These are phyloP conservation scores for Amanita pseudoporphyria DNA, from an alignment of 768 basidiomycete species.

Conservation along the genomic window DNA sequence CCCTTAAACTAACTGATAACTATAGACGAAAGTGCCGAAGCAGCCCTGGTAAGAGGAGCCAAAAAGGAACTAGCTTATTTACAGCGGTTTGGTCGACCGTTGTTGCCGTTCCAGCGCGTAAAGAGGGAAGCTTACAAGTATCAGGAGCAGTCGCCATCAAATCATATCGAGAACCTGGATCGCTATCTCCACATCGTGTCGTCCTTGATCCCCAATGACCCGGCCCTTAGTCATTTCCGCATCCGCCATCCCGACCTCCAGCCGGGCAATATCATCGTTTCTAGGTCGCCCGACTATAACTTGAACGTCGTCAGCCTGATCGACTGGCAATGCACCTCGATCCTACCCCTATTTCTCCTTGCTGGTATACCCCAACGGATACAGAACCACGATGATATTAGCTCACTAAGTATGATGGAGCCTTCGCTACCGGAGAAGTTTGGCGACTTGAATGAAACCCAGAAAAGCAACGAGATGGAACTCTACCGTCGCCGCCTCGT, in stretches of 20 bases:
- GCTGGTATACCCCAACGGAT: conserved; percentile 31
- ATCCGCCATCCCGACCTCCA: conserved; percentile 48
- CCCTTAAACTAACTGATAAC: conserved; percentile 21
- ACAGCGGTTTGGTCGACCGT: conserved; percentile 35
- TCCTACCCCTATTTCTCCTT: conserved; percentile 43
- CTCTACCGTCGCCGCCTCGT: conserved; percentile 37
- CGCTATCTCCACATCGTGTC: conserved; percentile 39
- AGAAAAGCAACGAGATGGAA: conserved; percentile 21
- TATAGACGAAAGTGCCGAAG: conserved; percentile 35
- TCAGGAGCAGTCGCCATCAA: conserved; percentile 29
- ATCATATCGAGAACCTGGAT: conserved; percentile 38
- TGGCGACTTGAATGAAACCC: conserved; percentile 28
- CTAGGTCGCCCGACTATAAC: conserved; percentile 32
- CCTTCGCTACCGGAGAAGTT: conserved; percentile 36
- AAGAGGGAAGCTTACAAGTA: conserved; percentile 38
- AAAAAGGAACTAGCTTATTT: conserved; percentile 42
- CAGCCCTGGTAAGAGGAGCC: conserved; percentile 31
- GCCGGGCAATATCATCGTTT: conserved; percentile 38
- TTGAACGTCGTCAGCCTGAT: conserved; percentile 29
- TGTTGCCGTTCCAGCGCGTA: conserved; percentile 30
- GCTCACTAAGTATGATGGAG: conserved; percentile 26
- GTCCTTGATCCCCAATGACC: conserved; percentile 33
- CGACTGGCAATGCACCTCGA: conserved; percentile 48
- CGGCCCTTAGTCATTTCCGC: conserved; percentile 29
- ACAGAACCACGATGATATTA: conserved; percentile 37